Evolutionary conservation across 768 basidiomycete species (phyloP), one percentile per base, ranked within the genome.

Genomic region (Astraeus odoratus): DNA sequence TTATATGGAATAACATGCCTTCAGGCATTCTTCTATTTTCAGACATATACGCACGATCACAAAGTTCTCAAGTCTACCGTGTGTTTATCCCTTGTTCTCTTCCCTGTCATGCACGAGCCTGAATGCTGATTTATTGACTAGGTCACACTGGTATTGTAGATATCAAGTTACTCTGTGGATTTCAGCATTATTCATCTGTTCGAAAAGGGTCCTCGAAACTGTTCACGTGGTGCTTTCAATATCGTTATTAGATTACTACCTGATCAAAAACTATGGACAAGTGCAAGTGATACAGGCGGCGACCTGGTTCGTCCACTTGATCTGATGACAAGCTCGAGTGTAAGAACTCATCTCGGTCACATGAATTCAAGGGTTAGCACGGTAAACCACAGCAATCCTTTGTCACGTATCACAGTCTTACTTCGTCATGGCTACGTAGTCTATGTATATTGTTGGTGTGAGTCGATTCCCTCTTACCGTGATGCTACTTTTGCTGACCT

Each of bases 1-100:
- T 41, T 63, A 2, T 62, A 63, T n/a, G 61, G 61, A 3, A 30
- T 38, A 18, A 49, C 39, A 8, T 49, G 48, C 19, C 13, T 45
- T 6, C 48, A 45, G 24, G 33, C 43, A 22, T 42, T 49, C 13
- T 45, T 45, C 40, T 49, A 49, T 25, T 49, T 40, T 37, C 43
- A 49, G 20, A 45, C 39, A 22, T 49, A 49, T 25, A 23, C 18
- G 10, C 4, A 45, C 36, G 43, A 49, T 41, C 43, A 39, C 24
- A 25, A 1, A 26, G 24, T 5, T 24, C 48, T 45, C 29, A 43
- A 44, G 35, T 19, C 36, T 9, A 44, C 34, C 8, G 43, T 49
- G 35, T 19, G 45, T 15, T 31, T 13, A 4, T 6, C 16, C n/a
- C n/a, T n/a, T n/a, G n/a, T n/a, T n/a, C n/a, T n/a, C n/a, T n/a